phyloP scores from a whole-genome alignment of 2,329 filamentous ascomycete genomes.

The Stachybotrys echinatus region DNA sequence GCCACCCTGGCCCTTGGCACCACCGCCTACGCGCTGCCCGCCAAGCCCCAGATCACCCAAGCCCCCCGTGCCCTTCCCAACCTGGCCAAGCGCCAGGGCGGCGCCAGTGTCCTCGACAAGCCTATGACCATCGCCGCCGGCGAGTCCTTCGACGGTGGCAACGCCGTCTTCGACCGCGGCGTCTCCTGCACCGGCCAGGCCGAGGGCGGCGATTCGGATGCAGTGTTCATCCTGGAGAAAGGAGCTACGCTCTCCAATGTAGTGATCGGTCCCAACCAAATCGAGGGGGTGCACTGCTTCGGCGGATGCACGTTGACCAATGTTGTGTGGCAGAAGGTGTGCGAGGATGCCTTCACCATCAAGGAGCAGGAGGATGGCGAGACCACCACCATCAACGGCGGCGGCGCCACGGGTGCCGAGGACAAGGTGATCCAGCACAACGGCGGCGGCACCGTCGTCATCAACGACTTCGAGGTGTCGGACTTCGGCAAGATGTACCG shows the following conservation, averaged over 20 bases:
- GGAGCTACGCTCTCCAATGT: conserved; percentile 40
- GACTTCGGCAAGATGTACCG: conserved; percentile 45
- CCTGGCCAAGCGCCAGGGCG: conserved; percentile 11
- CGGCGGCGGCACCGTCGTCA: conserved; percentile 35
- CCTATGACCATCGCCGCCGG: conserved; percentile 18
- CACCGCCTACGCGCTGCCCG: conserved; percentile 13
- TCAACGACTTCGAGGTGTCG: conserved; percentile 33
- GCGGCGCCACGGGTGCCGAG: conserved; percentile 37
- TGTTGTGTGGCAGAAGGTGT: conserved; percentile 44
- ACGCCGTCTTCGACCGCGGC: conserved; percentile 20
- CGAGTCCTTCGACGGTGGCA: conserved; percentile 20
- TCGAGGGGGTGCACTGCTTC: conserved; percentile 40
- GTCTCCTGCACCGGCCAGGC: conserved; percentile 17
- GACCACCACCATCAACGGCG: conserved; percentile 34
- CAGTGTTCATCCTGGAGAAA: conserved; percentile 34
- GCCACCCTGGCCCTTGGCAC: conserved; percentile 16
- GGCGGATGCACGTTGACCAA: conserved; percentile 36
- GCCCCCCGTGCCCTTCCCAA: conserved; percentile 6
- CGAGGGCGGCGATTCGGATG: conserved; percentile 27
- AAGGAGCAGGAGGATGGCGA: conserved; percentile 17
- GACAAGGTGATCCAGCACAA: conserved; percentile 45
- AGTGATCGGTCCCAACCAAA: conserved; percentile 36
- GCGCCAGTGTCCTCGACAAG: conserved; percentile 14
- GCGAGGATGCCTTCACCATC: conserved; percentile 35
- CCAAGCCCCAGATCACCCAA: conserved; percentile 13